Percentiles rank a stretch among this genome's conserved stretches.
Evolutionary conservation across 2,329 filamentous ascomycete genomes (phyloP).

Genomic region (Aurifilum marmelostoma): DNA sequence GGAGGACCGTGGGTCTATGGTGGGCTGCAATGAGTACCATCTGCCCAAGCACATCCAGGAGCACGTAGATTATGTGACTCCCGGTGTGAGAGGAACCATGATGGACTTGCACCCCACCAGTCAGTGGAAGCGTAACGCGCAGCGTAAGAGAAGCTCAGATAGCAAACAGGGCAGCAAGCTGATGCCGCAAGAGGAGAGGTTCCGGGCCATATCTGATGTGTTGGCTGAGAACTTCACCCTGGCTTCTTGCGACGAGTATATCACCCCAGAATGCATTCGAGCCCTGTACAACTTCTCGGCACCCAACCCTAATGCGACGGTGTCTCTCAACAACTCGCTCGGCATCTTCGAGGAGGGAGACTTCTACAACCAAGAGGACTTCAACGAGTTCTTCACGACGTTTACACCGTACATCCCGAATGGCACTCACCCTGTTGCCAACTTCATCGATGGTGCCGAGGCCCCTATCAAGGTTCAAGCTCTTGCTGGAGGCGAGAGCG

Average conservation of each 20-base stretch:
- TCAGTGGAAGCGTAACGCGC: slow-evolving; percentile 13
- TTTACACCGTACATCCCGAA: slow-evolving; percentile 18
- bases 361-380: slow-evolving; percentile 25
- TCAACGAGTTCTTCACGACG: slow-evolving; percentile 18
- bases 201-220: slow-evolving; percentile 4
- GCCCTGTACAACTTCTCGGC: slow-evolving; percentile 38
- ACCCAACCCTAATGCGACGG: slow-evolving; percentile 15
- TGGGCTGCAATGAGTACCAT: slow-evolving; percentile 31
- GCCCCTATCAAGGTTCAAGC: slow-evolving; percentile 10
- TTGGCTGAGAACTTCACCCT: slow-evolving; percentile 21
- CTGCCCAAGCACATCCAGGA: slow-evolving; percentile 29
- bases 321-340: slow-evolving; percentile 24
- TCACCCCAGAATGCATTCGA: slow-evolving; percentile 40
- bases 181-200: slow-evolving; percentile 5
- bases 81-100: slow-evolving; percentile 17
- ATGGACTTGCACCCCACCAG: slow-evolving; percentile 13
- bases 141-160: slow-evolving; percentile 1
- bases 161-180: slow-evolving; percentile 3
- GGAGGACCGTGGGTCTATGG: slow-evolving; percentile 30
- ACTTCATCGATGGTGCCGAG: slow-evolving; percentile 19
- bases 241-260: slow-evolving; percentile 36
- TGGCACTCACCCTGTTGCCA: slow-evolving; percentile 17
- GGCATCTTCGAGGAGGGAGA: slow-evolving; percentile 29
- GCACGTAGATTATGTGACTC: slow-evolving; percentile 32
- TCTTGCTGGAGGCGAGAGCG: slow-evolving; percentile 20